phyloP scores from a whole-genome alignment of 2,329 filamentous ascomycete species.

The Claviceps humidiphila region DNA sequence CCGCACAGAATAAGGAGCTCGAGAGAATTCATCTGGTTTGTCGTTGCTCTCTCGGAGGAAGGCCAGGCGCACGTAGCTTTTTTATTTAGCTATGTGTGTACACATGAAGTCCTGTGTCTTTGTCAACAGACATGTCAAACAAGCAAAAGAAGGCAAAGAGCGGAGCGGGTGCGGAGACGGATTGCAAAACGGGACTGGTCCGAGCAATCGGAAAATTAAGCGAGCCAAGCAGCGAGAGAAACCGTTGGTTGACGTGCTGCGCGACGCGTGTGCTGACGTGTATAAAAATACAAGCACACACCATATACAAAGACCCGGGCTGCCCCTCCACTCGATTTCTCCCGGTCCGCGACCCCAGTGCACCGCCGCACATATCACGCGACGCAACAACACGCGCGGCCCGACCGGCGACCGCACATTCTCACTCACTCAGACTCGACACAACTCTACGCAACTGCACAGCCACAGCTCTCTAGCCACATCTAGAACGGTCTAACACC shows the following conservation, averaged over 20 bases:
- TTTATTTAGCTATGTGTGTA: no score
- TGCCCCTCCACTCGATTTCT: constrained; percentile 30
- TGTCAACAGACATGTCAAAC: background rate
- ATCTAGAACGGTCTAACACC: background rate
- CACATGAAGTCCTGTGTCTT: no score
- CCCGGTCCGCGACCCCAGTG: constrained; percentile 11
- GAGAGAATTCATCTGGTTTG: no score
- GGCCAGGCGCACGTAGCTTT: no score
- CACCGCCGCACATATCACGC: background rate
- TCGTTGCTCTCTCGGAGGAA: no score
- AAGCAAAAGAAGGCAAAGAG: background rate
- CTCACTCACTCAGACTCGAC: background rate
- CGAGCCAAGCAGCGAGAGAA: constrained; percentile 18
- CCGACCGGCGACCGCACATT: background rate
- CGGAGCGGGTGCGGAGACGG: constrained; percentile 1
- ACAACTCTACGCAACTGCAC: background rate
- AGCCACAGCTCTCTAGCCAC: constrained; percentile 5
- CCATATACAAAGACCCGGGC: constrained; percentile 29
- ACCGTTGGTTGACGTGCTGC: constrained; percentile 19
- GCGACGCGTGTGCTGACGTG: constrained; percentile 17
- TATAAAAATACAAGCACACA: constrained; percentile 33
- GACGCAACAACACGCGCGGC: background rate
- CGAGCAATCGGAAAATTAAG: constrained; percentile 24
- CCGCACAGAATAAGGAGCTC: no score
- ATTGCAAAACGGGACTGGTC: constrained; percentile 16